phyloP scores from a whole-genome alignment of 1,284 basidiomycete genomes.

The Ceraceosorus bombacis region DNA sequence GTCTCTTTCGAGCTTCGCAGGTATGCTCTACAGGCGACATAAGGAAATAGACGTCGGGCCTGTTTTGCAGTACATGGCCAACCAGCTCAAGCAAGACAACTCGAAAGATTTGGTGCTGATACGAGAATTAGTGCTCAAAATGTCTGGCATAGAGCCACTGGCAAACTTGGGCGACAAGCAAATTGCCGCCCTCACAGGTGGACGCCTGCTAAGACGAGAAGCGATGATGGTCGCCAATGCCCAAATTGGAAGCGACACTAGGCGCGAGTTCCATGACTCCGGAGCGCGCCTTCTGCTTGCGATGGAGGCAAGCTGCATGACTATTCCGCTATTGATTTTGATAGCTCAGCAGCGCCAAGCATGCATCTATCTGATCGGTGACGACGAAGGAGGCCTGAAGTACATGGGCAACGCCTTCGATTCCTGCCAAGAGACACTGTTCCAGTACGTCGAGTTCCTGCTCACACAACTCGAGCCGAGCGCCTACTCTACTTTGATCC shows the following conservation, averaged over 20 bases:
- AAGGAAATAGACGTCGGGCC: constrained; percentile 66
- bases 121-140: constrained; percentile 84
- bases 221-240: constrained; percentile 57
- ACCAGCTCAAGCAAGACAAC: constrained; percentile 64
- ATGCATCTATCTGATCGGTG: constrained; percentile 39
- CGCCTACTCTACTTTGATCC: constrained; percentile 33
- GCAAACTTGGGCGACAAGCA: constrained; percentile 70
- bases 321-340: constrained; percentile 39
- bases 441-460: constrained; percentile 46
- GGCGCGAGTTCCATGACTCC: constrained; percentile 25
- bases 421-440: constrained; percentile 38
- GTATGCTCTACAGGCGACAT: constrained; percentile 81
- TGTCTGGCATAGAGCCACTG: constrained; percentile 76
- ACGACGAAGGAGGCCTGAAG: constrained; percentile 41
- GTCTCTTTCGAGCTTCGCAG: constrained; percentile 76
- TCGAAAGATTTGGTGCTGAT: constrained; percentile 84
- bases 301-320: constrained; percentile 27
- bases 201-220: constrained; percentile 76
- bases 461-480: constrained; percentile 29
- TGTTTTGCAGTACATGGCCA: constrained; percentile 79
- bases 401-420: constrained; percentile 45
- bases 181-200: constrained; percentile 80
- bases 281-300: constrained; percentile 31
- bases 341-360: constrained; percentile 44
- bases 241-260: constrained; percentile 25